phyloP scores from a whole-genome alignment of 1,284 basidiomycete genomes.

The Melampsora medusae region DNA sequence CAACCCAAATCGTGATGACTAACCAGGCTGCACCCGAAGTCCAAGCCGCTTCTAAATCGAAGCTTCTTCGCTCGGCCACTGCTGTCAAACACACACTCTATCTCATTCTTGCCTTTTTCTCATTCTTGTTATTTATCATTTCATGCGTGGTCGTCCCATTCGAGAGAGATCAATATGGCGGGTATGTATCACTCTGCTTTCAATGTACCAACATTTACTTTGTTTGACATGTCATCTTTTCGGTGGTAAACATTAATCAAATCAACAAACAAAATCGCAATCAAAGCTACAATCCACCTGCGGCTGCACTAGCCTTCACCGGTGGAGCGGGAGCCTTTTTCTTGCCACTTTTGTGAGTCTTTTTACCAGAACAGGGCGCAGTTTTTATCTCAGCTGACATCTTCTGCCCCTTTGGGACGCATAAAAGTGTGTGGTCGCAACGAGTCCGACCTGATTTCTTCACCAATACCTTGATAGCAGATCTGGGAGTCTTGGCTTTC shows the following conservation, averaged over 20 bases:
- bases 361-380: neutral
- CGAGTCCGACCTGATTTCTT: constrained; percentile 20
- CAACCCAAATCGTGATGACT: no score
- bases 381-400: neutral
- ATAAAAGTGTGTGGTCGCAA: constrained; percentile 26
- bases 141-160: constrained; percentile 33
- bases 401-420: neutral
- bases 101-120: constrained; percentile 28
- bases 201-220: neutral
- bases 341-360: constrained; percentile 29
- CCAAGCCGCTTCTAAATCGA: no score
- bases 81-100: constrained; percentile 29
- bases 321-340: constrained; percentile 18
- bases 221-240: neutral
- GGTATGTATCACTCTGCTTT: constrained; percentile 9
- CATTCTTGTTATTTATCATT: constrained; percentile 34
- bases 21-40: no score
- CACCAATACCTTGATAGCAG: constrained; percentile 12
- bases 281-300: constrained; percentile 30
- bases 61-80: constrained; percentile 7
- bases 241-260: neutral
- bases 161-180: constrained; percentile 27
- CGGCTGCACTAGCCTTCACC: constrained; percentile 31
- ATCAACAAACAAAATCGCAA: neutral
- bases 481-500: constrained; percentile 17